Percentiles rank a stretch among this genome's conserved stretches.
Evolutionary conservation across 2,329 filamentous ascomycete species (phyloP).

Genomic region (Sporothrix pseudoabietina): DNA sequence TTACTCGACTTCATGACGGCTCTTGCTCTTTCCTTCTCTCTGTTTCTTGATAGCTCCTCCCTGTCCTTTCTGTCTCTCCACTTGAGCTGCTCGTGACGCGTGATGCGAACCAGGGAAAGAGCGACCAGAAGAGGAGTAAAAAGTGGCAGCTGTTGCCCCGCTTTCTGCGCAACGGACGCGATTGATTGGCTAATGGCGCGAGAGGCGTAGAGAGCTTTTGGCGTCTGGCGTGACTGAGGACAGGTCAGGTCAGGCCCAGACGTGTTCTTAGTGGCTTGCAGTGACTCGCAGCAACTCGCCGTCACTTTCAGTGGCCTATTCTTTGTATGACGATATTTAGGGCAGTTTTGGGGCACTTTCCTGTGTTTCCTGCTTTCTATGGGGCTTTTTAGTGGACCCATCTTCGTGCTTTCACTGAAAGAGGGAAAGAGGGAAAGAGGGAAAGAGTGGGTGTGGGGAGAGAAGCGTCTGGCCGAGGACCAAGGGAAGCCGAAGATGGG

Average conservation of each 20-base stretch:
- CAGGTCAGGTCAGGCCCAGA: background rate
- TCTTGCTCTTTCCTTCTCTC: background rate
- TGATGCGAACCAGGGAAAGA: conserved; percentile 9
- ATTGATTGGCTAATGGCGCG: conserved; percentile 27
- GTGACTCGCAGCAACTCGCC: no score
- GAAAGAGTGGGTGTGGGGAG: background rate
- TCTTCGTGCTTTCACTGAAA: background rate
- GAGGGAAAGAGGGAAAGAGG: background rate
- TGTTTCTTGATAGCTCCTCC: background rate
- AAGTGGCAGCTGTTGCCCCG: background rate
- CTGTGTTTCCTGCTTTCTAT: background rate
- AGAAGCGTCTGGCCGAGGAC: background rate
- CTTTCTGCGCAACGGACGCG: conserved; percentile 23
- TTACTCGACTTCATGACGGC: background rate
- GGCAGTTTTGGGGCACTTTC: background rate
- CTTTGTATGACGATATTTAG: conserved; percentile 29
- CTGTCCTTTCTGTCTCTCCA: conserved; percentile 14
- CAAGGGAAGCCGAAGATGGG: conserved; percentile 8
- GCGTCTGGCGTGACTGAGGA: conserved; percentile 8
- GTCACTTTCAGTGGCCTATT: background rate
- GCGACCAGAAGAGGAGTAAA: conserved; percentile 10
- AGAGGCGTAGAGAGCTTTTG: background rate
- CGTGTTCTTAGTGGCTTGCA: background rate
- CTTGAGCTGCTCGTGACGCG: conserved; percentile 32
- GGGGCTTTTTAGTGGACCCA: conserved; percentile 7